Evolutionary conservation across 805 yeast genomes (phyloP).

Genomic region (Kodamaea kaohsiungensis): DNA sequence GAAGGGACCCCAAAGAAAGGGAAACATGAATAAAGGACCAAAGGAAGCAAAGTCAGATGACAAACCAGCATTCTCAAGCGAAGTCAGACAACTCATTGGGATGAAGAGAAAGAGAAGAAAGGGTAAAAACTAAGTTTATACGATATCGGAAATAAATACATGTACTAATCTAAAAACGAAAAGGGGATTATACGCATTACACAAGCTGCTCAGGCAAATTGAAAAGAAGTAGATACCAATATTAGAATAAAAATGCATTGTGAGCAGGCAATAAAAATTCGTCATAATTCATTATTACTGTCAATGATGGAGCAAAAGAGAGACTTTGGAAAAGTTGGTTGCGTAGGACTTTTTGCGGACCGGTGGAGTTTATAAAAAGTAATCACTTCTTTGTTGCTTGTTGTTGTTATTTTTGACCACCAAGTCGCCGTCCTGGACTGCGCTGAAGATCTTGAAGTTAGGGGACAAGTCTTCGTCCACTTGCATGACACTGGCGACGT

Average conservation of each 20-base stretch:
- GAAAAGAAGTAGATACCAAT: conserved; percentile 3
- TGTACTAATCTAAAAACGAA: conserved; percentile 1
- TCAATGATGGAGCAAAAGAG: conserved; percentile 5
- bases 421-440: conserved; percentile 82
- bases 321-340: not conserved
- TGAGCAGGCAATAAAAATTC: conserved; percentile 7
- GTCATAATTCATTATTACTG: conserved; percentile 18
- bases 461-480: conserved; percentile 86
- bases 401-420: conserved; percentile 37
- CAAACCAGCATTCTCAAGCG: conserved; percentile 48
- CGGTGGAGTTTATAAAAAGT: conserved; percentile 31
- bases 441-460: conserved; percentile 89
- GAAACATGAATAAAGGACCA: conserved; percentile 38
- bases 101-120: conserved; percentile 67
- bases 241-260: not conserved
- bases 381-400: conserved; percentile 48
- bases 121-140: conserved; percentile 30
- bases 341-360: not conserved
- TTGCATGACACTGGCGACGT: conserved; percentile 97
- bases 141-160: conserved; percentile 1
- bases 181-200: conserved; percentile 2
- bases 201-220: conserved; percentile 1
- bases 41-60: conserved; percentile 16
- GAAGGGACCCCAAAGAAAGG: conserved; percentile 32
- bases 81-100: conserved; percentile 64